Base-by-base conservation (phyloP, 225 moss, liverwort and hornwort species). In the Neckera pumila region DNA sequence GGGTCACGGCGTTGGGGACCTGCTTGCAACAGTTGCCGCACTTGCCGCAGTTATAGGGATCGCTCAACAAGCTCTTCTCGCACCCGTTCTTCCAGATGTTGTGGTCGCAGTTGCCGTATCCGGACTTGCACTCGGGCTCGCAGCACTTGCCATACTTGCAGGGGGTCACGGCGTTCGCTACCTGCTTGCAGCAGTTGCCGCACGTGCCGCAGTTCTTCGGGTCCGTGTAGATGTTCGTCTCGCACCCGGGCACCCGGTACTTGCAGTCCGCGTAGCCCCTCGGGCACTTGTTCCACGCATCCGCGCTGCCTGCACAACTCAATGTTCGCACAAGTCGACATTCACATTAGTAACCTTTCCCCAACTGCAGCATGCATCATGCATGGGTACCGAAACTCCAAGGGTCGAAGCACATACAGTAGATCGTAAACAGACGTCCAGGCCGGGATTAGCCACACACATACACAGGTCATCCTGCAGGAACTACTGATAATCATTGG, bases 11-110 rank as follows among this genome's bases (percentile, higher is more conserved):
- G 22, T 81, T 81, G 2, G 81, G 45, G 21, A 61, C 43, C 20
- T 43, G 22, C 43, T 42, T 30, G 62, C 81, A 81, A 14, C 62
- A 60, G 6, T 61, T 20, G 6, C 80, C 62, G 33, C 81, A 81
- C 62, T 81, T 63, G 58, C 86, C 86, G 2, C 79, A 79, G 57
- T 86, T 86, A 14, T 38, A 47, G 19, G 79, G 25, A 31, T 92
- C 86, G 19, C 58, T 86, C 43, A 17, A 4, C 26, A 75, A 5
- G 33, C 79, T 51, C 40, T 71, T 86, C 63, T 91, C 87, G 28
- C 89, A 91, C 3, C 87, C 91, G 28, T 91, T 76, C 89, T 89
- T 76, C 91, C 81, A 89, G 42, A 86, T 79, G 75, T 91, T 33
- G 17, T 4, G 1, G 65, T 91, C 84, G 80, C 91, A 91, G 57